Conservation (phyloP, 306 rosid genomes). For the Macrotyloma uniflorum region DNA sequence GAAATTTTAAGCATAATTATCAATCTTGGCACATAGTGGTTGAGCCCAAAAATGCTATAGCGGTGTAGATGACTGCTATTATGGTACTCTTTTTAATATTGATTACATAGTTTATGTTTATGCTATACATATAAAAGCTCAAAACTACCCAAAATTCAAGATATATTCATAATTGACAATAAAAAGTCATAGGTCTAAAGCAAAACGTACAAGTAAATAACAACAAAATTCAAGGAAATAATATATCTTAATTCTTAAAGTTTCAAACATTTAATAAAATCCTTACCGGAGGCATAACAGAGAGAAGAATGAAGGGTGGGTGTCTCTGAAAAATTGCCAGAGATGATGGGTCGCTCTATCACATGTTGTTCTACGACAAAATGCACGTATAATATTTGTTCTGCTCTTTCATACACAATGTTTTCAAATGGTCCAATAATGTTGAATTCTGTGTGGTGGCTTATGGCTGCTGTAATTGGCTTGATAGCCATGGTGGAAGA, state of each 20-base stretch:
- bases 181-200: neutral
- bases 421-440: neutral
- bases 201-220: neutral
- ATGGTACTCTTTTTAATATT: neutral
- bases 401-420: neutral
- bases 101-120: neutral
- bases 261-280: neutral
- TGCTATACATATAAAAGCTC: neutral
- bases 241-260: neutral
- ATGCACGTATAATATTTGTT: neutral
- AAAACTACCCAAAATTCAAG: neutral
- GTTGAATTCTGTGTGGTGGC: neutral
- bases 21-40: neutral
- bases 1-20: neutral
- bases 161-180: neutral
- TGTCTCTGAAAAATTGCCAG: neutral
- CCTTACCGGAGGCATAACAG: neutral
- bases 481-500: neutral
- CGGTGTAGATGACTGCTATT: neutral
- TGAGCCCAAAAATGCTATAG: neutral
- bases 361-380: neutral
- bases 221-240: neutral
- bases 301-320: neutral
- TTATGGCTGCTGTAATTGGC: neutral
- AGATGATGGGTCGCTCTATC: neutral